Percentiles rank a stretch among this genome's conserved stretches.
Conservation (phyloP, 257 asterid species). For the Lavandula angustifolia region DNA sequence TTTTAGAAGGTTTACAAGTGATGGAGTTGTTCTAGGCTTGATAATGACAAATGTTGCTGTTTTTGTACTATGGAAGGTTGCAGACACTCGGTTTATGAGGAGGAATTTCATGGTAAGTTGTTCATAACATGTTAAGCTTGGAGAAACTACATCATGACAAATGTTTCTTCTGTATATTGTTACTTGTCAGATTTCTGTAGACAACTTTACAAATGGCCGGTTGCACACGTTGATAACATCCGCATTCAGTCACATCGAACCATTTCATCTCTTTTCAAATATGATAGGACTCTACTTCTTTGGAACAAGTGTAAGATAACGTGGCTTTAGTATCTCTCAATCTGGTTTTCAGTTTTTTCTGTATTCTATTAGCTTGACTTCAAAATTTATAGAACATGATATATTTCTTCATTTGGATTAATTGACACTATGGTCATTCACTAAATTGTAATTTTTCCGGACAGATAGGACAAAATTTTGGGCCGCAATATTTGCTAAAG, state of each 20-base stretch:
- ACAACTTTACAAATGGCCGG: slow-evolving; percentile 75
- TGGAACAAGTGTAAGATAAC: slow-evolving; percentile 73
- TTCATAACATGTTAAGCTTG: slow-evolving; percentile 19
- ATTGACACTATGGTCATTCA: neutral
- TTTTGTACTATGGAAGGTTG: slow-evolving; percentile 67
- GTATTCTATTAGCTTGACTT: no score
- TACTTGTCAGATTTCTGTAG: slow-evolving; percentile 71
- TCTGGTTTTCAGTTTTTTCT: slow-evolving; percentile 5
- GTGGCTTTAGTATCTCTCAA: slow-evolving; percentile 6
- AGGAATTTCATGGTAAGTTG: slow-evolving; percentile 71
- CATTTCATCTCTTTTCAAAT: slow-evolving; percentile 59
- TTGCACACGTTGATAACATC: slow-evolving; percentile 76
- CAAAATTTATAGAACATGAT: no score
- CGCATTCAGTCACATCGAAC: slow-evolving; percentile 80
- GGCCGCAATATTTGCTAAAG: slow-evolving; percentile 75
- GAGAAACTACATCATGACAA: slow-evolving; percentile 12
- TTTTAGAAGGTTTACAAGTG: slow-evolving; percentile 57
- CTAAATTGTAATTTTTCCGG: slow-evolving; percentile 27
- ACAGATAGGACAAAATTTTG: slow-evolving; percentile 75
- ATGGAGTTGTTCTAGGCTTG: slow-evolving; percentile 71
- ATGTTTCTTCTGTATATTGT: slow-evolving; percentile 14
- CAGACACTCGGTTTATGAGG: slow-evolving; percentile 59
- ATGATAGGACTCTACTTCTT: slow-evolving; percentile 88
- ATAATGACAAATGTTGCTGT: slow-evolving; percentile 70
- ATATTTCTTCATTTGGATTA: slow-evolving; percentile 1